These are phyloP conservation scores for Chalciporus chontae DNA, from an alignment of 768 basidiomycete genomes.

Conservation along the genomic window DNA sequence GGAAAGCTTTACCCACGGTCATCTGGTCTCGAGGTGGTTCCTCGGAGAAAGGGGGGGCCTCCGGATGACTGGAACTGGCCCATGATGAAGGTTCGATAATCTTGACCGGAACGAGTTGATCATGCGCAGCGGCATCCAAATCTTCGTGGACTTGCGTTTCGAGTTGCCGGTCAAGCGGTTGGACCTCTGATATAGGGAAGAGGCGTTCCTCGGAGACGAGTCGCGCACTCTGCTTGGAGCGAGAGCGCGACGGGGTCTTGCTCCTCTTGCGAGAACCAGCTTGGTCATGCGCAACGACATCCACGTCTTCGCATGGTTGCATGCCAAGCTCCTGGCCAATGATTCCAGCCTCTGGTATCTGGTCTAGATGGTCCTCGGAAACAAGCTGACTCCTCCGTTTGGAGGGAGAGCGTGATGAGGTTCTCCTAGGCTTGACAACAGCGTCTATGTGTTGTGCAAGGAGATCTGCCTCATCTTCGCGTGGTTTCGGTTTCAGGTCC, in stretches of 20 bases:
- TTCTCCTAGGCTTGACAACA: not conserved
- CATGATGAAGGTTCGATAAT: not conserved
- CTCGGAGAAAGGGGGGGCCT: slow-evolving; percentile 1
- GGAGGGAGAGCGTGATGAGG: not conserved
- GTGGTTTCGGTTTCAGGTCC: not conserved
- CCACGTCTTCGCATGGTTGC: not conserved
- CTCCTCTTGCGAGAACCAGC: not conserved
- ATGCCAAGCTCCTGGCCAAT: not conserved
- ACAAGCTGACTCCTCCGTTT: not conserved
- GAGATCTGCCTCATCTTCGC: not conserved
- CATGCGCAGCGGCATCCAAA: not conserved
- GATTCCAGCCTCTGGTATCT: not conserved
- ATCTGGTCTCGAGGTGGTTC: slow-evolving; percentile 2
- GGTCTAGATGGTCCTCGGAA: not conserved
- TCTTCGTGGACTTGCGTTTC: not conserved
- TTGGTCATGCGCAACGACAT: not conserved
- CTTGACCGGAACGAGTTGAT: not conserved
- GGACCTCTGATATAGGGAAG: not conserved
- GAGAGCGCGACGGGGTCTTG: not conserved
- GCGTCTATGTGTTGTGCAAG: not conserved
- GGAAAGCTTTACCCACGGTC: not conserved
- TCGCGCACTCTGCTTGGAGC: not conserved
- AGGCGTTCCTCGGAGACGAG: not conserved
- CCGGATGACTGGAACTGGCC: not conserved
- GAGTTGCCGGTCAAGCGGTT: not conserved